A percentile compares a stretch with the other conserved stretches of the same genome.
These are phyloP conservation scores for Delphinella strobiligena DNA, from an alignment of 2,329 filamentous ascomycete genomes.

Conservation along the genomic window DNA sequence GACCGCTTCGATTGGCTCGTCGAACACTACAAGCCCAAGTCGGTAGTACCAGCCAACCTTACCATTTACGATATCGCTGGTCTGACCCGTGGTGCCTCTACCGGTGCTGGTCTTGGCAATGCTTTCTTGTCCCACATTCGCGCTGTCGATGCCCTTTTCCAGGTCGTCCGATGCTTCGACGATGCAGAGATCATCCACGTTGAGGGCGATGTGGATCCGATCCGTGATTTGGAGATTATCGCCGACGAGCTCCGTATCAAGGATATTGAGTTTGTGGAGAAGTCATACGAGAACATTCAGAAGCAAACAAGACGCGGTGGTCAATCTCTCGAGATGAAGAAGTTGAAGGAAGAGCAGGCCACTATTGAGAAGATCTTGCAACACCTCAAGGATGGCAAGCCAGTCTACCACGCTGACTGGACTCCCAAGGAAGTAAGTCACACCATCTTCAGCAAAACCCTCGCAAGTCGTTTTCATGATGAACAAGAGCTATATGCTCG, in stretches of 20 bases:
- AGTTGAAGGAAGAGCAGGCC: conserved; percentile 85
- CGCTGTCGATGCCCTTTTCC: conserved; percentile 41
- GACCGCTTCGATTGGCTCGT: conserved; percentile 92
- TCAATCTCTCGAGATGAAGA: conserved; percentile 95
- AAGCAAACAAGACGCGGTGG: conserved; percentile 94
- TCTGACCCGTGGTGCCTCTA: conserved; percentile 88
- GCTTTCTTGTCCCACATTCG: conserved; percentile 97
- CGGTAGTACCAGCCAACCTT: conserved; percentile 87
- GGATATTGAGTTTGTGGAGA: conserved; percentile 97
- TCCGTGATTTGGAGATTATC: conserved; percentile 91
- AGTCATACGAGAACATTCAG: conserved; percentile 78
- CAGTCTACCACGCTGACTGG: conserved; percentile 87
- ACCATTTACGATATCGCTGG: conserved; percentile 98
- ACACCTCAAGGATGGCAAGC: conserved; percentile 77
- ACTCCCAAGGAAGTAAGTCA: conserved; percentile 89
- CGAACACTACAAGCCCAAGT: conserved; percentile 97
- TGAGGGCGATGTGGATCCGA: conserved; percentile 94
- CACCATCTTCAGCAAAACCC: no score
- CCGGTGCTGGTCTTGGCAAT: conserved; percentile 93
- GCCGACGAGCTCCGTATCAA: conserved; percentile 93
- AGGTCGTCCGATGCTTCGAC: conserved; percentile 49
- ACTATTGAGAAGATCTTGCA: conserved; percentile 82
- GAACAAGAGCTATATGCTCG: conserved; percentile 85
- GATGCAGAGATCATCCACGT: conserved; percentile 99
- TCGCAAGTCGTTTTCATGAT: conserved; percentile 54